Conservation (phyloP, 345 rosid genomes). For the Pelargonium nanum region DNA sequence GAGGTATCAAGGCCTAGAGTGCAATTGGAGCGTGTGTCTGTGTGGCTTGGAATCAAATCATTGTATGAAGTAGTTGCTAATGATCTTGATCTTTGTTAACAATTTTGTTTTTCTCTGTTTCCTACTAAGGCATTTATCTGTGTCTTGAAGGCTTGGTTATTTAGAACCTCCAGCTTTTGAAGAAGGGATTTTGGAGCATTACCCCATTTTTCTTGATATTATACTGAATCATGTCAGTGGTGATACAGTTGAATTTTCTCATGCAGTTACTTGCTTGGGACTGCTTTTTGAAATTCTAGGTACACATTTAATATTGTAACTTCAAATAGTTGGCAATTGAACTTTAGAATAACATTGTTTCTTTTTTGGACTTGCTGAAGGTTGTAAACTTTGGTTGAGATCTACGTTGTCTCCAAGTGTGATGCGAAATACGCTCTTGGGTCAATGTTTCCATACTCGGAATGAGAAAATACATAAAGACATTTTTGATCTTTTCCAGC, state of each 20-base stretch:
- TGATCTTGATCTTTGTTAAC: conserved; percentile 11
- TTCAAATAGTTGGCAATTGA: background rate
- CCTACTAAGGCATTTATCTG: conserved; percentile 12
- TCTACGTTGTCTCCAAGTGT: conserved; percentile 90
- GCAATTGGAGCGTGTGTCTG: conserved; percentile 53
- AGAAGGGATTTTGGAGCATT: conserved; percentile 86
- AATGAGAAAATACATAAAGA: conserved; percentile 90
- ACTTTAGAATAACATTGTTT: conserved; percentile 5
- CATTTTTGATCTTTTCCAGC: conserved; percentile 90
- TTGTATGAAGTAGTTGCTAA: conserved; percentile 43
- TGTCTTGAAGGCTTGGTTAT: conserved; percentile 72
- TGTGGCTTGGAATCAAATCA: conserved; percentile 94
- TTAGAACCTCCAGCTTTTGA: conserved; percentile 91
- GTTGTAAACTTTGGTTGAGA: conserved; percentile 96
- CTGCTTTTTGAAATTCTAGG: conserved; percentile 94
- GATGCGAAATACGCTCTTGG: conserved; percentile 89
- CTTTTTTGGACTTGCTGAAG: conserved; percentile 29
- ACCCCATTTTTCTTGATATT: conserved; percentile 87
- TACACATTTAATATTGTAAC: conserved; percentile 19
- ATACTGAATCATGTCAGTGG: conserved; percentile 84
- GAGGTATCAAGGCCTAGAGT: conserved; percentile 62
- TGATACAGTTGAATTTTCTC: conserved; percentile 80
- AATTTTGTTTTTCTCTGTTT: conserved; percentile 7
- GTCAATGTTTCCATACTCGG: conserved; percentile 94
- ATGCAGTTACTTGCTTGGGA: conserved; percentile 77